Evolutionary conservation across 129 eudicot genomes (phyloP).

Genomic region (Calendula officinalis): DNA sequence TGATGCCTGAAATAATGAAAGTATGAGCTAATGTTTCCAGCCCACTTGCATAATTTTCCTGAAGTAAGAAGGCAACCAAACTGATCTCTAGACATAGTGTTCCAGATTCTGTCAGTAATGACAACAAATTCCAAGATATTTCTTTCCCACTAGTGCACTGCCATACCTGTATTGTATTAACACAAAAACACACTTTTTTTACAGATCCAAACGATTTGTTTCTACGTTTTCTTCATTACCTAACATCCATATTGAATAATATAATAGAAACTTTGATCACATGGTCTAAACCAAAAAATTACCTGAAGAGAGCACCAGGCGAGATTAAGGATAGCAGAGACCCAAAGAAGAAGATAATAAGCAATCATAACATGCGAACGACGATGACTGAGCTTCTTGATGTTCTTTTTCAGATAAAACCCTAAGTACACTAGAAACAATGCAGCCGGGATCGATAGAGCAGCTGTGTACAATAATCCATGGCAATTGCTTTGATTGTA

Average conservation of each 20-base stretch:
- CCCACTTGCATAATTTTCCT: constrained; percentile 69
- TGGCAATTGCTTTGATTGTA: constrained; percentile 35
- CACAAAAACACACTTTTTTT: constrained; percentile 1
- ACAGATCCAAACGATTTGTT: no score
- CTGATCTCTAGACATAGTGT: constrained; percentile 71
- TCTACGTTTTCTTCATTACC: no score
- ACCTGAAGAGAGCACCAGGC: constrained; percentile 79
- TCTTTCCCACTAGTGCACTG: constrained; percentile 62
- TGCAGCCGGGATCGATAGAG: constrained; percentile 50
- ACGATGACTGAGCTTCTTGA: constrained; percentile 52
- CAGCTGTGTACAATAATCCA: constrained; percentile 61
- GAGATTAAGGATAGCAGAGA: constrained; percentile 55
- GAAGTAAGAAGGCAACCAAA: constrained; percentile 69
- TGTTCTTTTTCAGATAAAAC: constrained; percentile 49
- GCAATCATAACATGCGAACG: constrained; percentile 63
- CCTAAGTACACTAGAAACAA: constrained; percentile 59
- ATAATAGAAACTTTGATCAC: no score
- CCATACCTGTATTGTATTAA: constrained; percentile 50
- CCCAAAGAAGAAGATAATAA: constrained; percentile 67
- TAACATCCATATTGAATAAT: no score
- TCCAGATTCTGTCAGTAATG: constrained; percentile 61
- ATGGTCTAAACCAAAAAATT: neutral
- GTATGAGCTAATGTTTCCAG: constrained; percentile 72
- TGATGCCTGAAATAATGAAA: constrained; percentile 60
- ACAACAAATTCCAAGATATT: constrained; percentile 62